phyloP scores from a whole-genome alignment of 345 rosid species.

The Physaria fendleri region DNA sequence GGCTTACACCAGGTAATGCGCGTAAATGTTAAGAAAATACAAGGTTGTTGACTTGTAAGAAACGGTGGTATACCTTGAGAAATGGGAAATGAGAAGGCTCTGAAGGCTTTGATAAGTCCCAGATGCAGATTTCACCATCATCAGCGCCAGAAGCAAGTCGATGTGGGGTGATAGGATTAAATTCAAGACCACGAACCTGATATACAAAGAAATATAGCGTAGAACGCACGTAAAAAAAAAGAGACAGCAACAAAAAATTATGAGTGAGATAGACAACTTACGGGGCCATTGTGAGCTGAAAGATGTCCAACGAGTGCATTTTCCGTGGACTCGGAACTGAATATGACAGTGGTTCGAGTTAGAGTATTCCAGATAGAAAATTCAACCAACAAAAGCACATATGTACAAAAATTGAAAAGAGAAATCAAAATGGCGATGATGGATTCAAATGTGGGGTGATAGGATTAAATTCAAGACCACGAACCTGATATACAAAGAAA shows the following conservation, averaged over 20 bases:
- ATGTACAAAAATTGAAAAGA: too few species aligned
- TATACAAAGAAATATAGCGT: not conserved
- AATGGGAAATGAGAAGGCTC: slow-evolving; percentile 83
- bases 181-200: slow-evolving; percentile 99
- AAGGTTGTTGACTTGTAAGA: not conserved
- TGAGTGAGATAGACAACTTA: slow-evolving; percentile 46
- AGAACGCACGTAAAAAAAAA: not conserved
- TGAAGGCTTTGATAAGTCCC: slow-evolving; percentile 83
- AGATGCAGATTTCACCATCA: slow-evolving; percentile 92
- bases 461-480: too few species aligned
- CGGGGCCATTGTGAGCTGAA: slow-evolving; percentile 86
- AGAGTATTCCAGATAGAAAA: slow-evolving; percentile 4
- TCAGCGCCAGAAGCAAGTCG: slow-evolving; percentile 97
- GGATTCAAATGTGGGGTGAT: too few species aligned
- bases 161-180: slow-evolving; percentile 66
- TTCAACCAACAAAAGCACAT: too few species aligned
- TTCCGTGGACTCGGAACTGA: slow-evolving; percentile 61
- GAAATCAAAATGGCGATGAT: too few species aligned
- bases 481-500: too few species aligned
- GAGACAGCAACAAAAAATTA: too few species aligned
- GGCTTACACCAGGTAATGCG: not conserved
- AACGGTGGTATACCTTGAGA: slow-evolving; percentile 47
- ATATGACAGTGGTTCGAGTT: slow-evolving; percentile 2
- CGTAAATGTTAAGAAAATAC: not conserved
- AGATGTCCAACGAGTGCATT: slow-evolving; percentile 66